A percentile compares a stretch with the other conserved stretches of the same genome.
Evolutionary conservation across 805 yeast species (phyloP).

Genomic region (Candida easanensis): DNA sequence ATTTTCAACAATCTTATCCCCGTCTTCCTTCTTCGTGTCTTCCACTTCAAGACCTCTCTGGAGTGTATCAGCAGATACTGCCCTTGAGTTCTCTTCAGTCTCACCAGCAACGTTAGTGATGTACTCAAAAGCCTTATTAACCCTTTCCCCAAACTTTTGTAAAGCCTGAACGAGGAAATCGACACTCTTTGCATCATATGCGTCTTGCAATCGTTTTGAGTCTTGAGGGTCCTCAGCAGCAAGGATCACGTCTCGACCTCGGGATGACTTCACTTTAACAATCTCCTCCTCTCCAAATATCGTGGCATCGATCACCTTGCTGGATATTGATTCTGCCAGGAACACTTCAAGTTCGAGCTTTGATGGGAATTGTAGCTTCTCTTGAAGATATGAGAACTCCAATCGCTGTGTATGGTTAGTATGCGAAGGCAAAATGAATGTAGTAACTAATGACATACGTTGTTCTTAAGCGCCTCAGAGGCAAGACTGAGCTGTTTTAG

Average conservation of each 20-base stretch:
- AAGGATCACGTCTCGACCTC: constrained; percentile 26
- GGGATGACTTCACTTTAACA: constrained; percentile 18
- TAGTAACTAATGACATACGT: constrained; percentile 10
- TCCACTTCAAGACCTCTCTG: too few species aligned
- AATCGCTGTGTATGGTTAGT: constrained; percentile 14
- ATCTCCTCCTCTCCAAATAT: constrained; percentile 18
- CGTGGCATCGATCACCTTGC: constrained; percentile 20
- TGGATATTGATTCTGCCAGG: constrained; percentile 21
- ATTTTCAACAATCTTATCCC: too few species aligned
- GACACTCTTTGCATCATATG: constrained; percentile 8
- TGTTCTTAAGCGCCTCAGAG: constrained; percentile 18
- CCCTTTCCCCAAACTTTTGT: constrained; percentile 13
- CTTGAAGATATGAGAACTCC: constrained; percentile 15
- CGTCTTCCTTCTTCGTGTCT: not conserved
- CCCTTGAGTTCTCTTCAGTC: not conserved
- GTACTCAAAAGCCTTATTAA: constrained; percentile 11
- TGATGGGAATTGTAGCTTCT: constrained; percentile 6
- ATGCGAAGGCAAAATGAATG: too few species aligned
- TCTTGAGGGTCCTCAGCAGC: constrained; percentile 11
- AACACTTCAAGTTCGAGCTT: constrained; percentile 20
- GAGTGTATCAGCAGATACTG: not conserved
- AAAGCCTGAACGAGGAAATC: constrained; percentile 15
- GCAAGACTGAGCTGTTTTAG: constrained; percentile 22
- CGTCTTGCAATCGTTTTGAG: not conserved
- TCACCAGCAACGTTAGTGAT: constrained; percentile 4